A percentile compares a stretch with the other conserved stretches of the same genome.
Conservation (phyloP, 352 stramenopile genomes). For the Globisporangium acanthophoron region DNA sequence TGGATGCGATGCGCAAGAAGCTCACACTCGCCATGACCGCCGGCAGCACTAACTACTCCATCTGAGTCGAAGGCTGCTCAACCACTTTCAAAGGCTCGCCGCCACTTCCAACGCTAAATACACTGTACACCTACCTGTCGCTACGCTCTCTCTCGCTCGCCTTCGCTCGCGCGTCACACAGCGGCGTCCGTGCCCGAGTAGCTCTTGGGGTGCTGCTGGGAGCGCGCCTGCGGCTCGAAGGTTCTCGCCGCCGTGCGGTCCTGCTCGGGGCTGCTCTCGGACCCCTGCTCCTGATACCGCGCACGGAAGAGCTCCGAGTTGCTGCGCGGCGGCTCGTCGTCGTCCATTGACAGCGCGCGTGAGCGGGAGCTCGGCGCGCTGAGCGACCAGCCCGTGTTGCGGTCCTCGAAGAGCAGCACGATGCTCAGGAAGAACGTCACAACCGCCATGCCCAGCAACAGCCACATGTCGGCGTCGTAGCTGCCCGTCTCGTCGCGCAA, state of each 20-base stretch:
- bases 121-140: slow-evolving; percentile 6
- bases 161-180: background rate
- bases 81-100: background rate
- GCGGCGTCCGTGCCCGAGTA: slow-evolving; percentile 6
- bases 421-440: slow-evolving; percentile 66
- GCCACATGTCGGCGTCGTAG: slow-evolving; percentile 80
- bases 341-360: slow-evolving; percentile 51
- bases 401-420: slow-evolving; percentile 60
- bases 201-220: background rate
- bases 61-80: background rate
- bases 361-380: slow-evolving; percentile 48
- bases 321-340: slow-evolving; percentile 43
- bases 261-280: slow-evolving; percentile 15
- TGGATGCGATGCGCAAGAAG: slow-evolving; percentile 43
- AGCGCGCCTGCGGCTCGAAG: background rate
- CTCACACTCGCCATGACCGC: slow-evolving; percentile 54
- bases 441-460: slow-evolving; percentile 70
- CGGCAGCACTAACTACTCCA: slow-evolving; percentile 6
- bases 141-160: background rate
- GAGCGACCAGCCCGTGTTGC: slow-evolving; percentile 43
- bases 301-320: slow-evolving; percentile 36
- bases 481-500: slow-evolving; percentile 74
- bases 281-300: slow-evolving; percentile 13
- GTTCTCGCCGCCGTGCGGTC: background rate
- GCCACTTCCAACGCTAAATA: slow-evolving; percentile 7